Conservation (phyloP, 768 basidiomycete species). For the Rhizopogon vinicolor region DNA sequence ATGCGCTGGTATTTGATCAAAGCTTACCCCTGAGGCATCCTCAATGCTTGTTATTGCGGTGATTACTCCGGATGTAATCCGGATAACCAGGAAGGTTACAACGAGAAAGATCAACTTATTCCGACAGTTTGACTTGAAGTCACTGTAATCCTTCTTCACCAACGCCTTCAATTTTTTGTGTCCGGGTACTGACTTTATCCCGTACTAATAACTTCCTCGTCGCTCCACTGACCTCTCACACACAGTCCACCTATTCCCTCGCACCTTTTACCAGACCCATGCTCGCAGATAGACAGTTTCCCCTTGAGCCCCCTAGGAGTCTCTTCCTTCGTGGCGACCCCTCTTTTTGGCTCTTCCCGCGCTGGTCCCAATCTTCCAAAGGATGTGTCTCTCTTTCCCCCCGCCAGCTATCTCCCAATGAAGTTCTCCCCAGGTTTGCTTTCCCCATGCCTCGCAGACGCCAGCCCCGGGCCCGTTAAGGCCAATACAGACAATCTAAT, state of each 20-base stretch:
- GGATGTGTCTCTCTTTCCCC: slow-evolving; percentile 30
- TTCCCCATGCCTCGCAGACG: slow-evolving; percentile 35
- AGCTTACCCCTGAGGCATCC: too few relatives aligned
- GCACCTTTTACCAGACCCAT: slow-evolving; percentile 47
- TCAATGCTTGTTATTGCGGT: too few relatives aligned
- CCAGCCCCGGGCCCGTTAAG: slow-evolving; percentile 18
- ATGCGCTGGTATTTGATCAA: too few relatives aligned
- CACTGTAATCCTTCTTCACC: too few relatives aligned
- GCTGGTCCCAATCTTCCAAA: neutral
- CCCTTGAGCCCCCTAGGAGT: slow-evolving; percentile 31
- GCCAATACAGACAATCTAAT: slow-evolving; percentile 13
- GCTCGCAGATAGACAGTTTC: slow-evolving; percentile 29
- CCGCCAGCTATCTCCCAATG: slow-evolving; percentile 69
- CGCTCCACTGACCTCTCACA: slow-evolving; percentile 32
- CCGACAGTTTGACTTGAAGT: too few relatives aligned
- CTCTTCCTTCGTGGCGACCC: slow-evolving; percentile 29
- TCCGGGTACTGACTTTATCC: neutral
- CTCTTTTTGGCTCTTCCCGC: slow-evolving; percentile 16
- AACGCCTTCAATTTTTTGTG: too few relatives aligned
- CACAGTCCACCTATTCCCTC: slow-evolving; percentile 40
- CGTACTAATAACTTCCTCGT: neutral
- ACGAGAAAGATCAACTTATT: too few relatives aligned
- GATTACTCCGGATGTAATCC: too few relatives aligned
- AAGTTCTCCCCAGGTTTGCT: slow-evolving; percentile 60
- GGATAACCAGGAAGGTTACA: too few relatives aligned